phyloP scores from a whole-genome alignment of 2,329 filamentous ascomycete species.

The Fusarium xylarioides region DNA sequence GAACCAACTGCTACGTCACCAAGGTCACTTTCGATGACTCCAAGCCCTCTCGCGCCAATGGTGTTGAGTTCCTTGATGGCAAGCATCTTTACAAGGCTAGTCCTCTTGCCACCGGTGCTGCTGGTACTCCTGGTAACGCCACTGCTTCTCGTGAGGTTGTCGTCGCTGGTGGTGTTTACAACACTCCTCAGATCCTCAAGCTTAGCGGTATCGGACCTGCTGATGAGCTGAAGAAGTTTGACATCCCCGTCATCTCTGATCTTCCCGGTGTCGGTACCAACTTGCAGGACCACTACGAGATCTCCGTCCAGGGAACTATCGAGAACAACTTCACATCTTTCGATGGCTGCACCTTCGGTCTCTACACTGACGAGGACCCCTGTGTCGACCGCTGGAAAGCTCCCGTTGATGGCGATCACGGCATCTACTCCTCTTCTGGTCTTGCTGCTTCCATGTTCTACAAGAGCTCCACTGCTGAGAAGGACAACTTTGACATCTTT shows the following conservation, averaged over 20 bases:
- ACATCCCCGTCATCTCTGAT: slow-evolving; percentile 56
- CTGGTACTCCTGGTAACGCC: slow-evolving; percentile 28
- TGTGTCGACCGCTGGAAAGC: slow-evolving; percentile 50
- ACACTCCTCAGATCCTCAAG: slow-evolving; percentile 62
- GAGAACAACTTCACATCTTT: slow-evolving; percentile 41
- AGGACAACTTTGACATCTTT: slow-evolving; percentile 59
- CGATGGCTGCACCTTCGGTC: slow-evolving; percentile 46
- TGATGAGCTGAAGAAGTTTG: slow-evolving; percentile 52
- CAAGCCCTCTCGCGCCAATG: slow-evolving; percentile 43
- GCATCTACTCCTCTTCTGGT: slow-evolving; percentile 57
- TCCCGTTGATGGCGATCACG: slow-evolving; percentile 41
- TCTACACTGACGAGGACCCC: slow-evolving; percentile 45
- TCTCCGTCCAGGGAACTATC: slow-evolving; percentile 44
- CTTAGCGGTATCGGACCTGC: slow-evolving; percentile 59
- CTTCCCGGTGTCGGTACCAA: slow-evolving; percentile 67
- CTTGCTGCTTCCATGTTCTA: slow-evolving; percentile 58
- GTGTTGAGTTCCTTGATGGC: slow-evolving; percentile 46
- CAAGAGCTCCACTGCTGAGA: slow-evolving; percentile 49
- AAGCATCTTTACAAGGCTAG: slow-evolving; percentile 36
- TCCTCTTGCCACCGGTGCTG: slow-evolving; percentile 14
- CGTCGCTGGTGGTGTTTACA: slow-evolving; percentile 58
- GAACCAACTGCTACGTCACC: slow-evolving; percentile 45
- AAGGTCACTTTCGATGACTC: slow-evolving; percentile 49
- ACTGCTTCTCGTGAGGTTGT: slow-evolving; percentile 56
- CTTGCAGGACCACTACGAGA: slow-evolving; percentile 63